phyloP scores from a whole-genome alignment of 2,329 filamentous ascomycete species.

The Chaetomium olivaceum region DNA sequence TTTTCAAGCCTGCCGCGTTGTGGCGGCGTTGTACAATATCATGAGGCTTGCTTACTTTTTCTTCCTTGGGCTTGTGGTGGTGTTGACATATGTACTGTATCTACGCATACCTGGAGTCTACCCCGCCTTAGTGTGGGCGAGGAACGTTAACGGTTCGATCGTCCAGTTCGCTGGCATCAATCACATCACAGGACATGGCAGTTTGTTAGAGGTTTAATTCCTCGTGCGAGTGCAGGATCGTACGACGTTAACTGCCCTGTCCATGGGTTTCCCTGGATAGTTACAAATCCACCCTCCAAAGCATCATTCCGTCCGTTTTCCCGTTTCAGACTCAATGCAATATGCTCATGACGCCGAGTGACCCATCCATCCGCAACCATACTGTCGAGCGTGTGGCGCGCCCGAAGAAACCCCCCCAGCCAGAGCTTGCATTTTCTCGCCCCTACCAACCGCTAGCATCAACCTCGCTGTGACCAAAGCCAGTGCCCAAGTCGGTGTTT shows the following conservation, averaged over 20 bases:
- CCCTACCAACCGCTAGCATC: slow-evolving; percentile 20
- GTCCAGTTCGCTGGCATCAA: not conserved
- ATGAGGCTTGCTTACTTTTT: not conserved
- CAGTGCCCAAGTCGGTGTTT: not conserved
- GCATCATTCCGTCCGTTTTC: slow-evolving; percentile 34
- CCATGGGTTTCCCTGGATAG: slow-evolving; percentile 27
- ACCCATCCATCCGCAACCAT: slow-evolving; percentile 34
- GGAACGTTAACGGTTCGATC: not conserved
- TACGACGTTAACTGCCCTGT: slow-evolving; percentile 31
- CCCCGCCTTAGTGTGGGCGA: not conserved
- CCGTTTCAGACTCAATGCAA: slow-evolving; percentile 36
- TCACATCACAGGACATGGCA: not conserved
- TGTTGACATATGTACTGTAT: not conserved
- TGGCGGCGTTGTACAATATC: not conserved
- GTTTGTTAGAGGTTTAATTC: slow-evolving; percentile 29
- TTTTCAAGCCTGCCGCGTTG: not conserved
- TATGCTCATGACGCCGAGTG: slow-evolving; percentile 37
- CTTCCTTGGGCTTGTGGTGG: not conserved
- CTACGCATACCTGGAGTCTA: not conserved
- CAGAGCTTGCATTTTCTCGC: slow-evolving; percentile 14
- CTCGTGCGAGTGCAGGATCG: slow-evolving; percentile 27
- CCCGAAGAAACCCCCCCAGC: slow-evolving; percentile 26
- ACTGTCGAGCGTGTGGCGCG: slow-evolving; percentile 29
- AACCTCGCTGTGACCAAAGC: not conserved
- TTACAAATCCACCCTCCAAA: slow-evolving; percentile 31